phyloP scores from a whole-genome alignment of 768 basidiomycete species.

The Tulasnella calospora region DNA sequence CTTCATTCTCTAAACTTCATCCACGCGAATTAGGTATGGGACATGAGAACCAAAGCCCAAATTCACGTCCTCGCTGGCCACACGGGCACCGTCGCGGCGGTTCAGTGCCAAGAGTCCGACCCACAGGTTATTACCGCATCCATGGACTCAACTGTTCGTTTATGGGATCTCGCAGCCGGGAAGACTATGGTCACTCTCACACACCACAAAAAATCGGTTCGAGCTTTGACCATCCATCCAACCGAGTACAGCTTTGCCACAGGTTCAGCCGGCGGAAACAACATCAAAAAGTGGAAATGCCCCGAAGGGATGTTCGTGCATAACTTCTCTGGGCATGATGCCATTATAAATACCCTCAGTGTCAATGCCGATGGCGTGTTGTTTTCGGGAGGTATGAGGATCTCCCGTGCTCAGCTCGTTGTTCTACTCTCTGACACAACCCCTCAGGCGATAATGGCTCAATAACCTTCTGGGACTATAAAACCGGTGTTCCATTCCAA shows the following conservation, averaged over 20 bases:
- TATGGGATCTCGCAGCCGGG: conserved; percentile 98
- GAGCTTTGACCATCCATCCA: conserved; percentile 89
- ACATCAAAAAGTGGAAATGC: conserved; percentile 99
- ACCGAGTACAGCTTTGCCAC: conserved; percentile 95
- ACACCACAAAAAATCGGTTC: conserved; percentile 99
- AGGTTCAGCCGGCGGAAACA: conserved; percentile 96
- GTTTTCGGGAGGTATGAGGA: conserved; percentile 81
- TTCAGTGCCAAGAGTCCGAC: conserved; percentile 94
- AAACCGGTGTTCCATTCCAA: conserved; percentile 92
- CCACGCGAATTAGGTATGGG: conserved; percentile 59
- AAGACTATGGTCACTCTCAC: conserved; percentile 95
- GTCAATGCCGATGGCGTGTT: conserved; percentile 95
- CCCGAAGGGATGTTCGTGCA: conserved; percentile 94
- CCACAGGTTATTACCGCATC: conserved; percentile 97
- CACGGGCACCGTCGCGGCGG: conserved; percentile 90
- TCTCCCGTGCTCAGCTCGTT: background rate
- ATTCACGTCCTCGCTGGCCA: conserved; percentile 92
- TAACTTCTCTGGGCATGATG: conserved; percentile 94
- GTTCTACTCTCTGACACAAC: background rate
- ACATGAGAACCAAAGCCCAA: conserved; percentile 97
- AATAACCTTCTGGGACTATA: conserved; percentile 89
- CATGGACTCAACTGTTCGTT: conserved; percentile 93
- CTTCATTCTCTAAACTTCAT: background rate
- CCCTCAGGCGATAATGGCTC: conserved; percentile 81
- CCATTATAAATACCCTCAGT: conserved; percentile 92